These are phyloP conservation scores for Dovyalis caffra DNA, from an alignment of 345 rosid species.

Conservation along the genomic window DNA sequence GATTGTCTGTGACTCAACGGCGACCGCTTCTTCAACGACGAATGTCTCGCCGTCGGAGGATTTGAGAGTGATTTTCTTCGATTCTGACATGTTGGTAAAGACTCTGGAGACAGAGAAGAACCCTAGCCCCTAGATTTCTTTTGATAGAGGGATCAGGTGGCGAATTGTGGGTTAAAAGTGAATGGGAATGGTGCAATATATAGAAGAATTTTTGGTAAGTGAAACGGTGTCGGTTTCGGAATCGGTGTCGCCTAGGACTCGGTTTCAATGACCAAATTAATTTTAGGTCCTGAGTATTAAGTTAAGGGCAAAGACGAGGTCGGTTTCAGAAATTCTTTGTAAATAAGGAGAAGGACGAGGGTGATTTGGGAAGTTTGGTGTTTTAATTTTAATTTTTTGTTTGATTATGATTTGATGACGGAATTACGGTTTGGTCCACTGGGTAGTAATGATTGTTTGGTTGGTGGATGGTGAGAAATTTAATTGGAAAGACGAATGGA, in stretches of 20 bases:
- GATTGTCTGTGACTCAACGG: constrained; percentile 59
- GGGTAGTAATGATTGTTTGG: too few species aligned
- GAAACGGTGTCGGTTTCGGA: not conserved
- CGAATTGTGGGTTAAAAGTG: not conserved
- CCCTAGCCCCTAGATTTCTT: not conserved
- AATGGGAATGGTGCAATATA: not conserved
- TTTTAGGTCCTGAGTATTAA: not conserved
- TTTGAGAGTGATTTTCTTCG: constrained; percentile 40
- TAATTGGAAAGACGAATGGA: not conserved
- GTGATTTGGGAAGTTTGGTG: not conserved
- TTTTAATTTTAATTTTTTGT: not conserved
- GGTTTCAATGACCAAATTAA: not conserved
- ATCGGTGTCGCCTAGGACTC: not conserved
- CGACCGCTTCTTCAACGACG: constrained; percentile 66
- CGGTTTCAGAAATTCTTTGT: not conserved
- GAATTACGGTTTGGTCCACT: not conserved
- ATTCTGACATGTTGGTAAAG: constrained; percentile 3
- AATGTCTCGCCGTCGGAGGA: constrained; percentile 69
- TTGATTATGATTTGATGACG: not conserved
- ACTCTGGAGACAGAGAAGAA: not conserved
- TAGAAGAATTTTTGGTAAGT: not conserved
- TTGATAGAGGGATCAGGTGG: not conserved
- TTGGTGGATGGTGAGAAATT: not conserved
- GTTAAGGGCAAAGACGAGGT: not conserved
- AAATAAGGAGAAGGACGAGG: not conserved